Evolutionary conservation across 192 early-diverging fungal species (phyloP), one percentile per base, ranked within the genome.

Genomic region (Coemansia sp.): DNA sequence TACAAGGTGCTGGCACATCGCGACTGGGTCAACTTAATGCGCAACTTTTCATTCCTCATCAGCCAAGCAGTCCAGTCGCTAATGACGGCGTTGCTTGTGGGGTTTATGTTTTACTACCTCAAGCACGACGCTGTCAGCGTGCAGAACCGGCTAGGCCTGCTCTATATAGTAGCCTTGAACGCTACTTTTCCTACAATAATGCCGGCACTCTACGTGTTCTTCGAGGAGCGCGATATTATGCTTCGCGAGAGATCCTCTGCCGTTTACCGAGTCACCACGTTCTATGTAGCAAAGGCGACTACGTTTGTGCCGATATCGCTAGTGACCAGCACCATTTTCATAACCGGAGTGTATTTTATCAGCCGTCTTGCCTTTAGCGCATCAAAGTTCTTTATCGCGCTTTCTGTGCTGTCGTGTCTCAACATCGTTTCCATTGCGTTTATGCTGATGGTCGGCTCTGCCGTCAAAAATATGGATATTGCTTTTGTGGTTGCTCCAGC

Each of bases 261-360:
- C 0, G 74, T 83, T 13, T 91, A 88, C 75, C 68, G 89, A 13
- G 69, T 84, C 22, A 82, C 82, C 14, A 68, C 86, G 36, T 87
- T 82, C 42, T 89, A 82, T 53, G 65, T 88, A 45, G 82, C 88
- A 45, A 89, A 88, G 64, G 68, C 85, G 36, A 69, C 86, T 6
- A 78, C 83, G 16, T 74, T 83, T 30, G 55, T 82, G 39, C 79
- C 79, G 0, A 56, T 82, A 22, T 66, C 74, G 19, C 62, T 82
- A 16, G 34, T 69, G 10, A 62, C 62, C 28, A 65, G 67, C 34
- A 58, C 65, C 14, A 64, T 82, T 8, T 77, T 82, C 30, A 65
- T 69, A 3, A 61, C 48, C 1, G 70, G 73, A 8, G 67, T 77
- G 18, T 82, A 76, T 52, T 73, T 75, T 48, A 72, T 82, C 50